Evolutionary conservation across 768 basidiomycete genomes (phyloP), one percentile per base, ranked within the genome.

Genomic region (Boletus rubropictus): DNA sequence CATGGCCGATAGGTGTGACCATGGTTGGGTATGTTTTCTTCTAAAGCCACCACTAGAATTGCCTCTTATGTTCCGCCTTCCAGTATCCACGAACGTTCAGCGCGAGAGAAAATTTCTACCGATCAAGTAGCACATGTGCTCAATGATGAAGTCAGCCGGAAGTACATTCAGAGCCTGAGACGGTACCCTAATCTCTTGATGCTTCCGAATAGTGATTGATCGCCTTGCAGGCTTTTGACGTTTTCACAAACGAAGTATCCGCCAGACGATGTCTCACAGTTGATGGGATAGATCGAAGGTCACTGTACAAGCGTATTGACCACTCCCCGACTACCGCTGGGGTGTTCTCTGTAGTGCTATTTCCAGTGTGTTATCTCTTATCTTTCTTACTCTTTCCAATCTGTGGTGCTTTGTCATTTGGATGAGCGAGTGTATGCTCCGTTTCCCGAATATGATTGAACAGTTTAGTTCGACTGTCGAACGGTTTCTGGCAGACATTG

Each of bases 1-100:
- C 96, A 3, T 99, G 96, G 96, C 96, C 96, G 2, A 99, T 99
- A 60, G 96, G 96, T 35, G 96, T 99, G 8, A 99, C 96, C 51
- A 95, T 95, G 88, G 96, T 98, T 71, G 94, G 92, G 91, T 92
- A 68, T 32, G 84, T 74, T 10, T 33, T 44, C 36, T 24, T 34
- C 12, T 20, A 18, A 11, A 12, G 1, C 22, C 21, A 18, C 32
- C 3, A 3, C 3, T 27, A 25, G 15, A 33, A 27, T 33, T 35
- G 1, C 22, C 28, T n/a, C 31, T 35, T 24, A 50, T 15, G 51
- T 15, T 3, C 38, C 25, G n/a, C 10, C 44, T 37, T 24, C 40
- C 50, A 88, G 93, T 72, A 96, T 98, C 46, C 96, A 99, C 70
- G 96, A 96, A 67, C 88, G 96, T 62, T 92, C 90, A 0, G 96